Conservation (phyloP, 2,329 filamentous ascomycete genomes). For the Malbranchea cinnamomea region DNA sequence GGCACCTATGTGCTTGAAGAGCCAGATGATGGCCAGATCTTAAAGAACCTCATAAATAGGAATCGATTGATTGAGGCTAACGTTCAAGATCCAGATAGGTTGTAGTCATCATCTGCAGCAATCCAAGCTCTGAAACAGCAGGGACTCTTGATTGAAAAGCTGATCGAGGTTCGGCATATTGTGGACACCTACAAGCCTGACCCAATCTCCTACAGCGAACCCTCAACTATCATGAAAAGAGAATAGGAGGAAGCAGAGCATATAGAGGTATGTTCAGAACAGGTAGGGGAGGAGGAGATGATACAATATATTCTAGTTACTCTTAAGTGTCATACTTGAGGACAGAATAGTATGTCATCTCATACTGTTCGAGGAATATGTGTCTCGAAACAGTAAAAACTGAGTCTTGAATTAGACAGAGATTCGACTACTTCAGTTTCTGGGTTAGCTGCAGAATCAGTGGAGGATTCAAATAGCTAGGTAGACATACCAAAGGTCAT, state of each 20-base stretch:
- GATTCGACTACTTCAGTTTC: no score
- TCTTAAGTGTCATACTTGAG: no score
- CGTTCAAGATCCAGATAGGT: constrained; percentile 1
- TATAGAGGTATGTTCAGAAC: no score
- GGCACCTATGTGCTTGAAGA: constrained; percentile 3
- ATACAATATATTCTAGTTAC: no score
- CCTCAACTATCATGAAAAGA: background rate
- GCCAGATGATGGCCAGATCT: background rate
- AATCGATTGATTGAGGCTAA: constrained; percentile 2
- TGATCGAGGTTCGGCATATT: constrained; percentile 1
- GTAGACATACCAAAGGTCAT: no score
- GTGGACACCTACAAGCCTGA: background rate
- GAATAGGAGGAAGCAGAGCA: constrained; percentile 6
- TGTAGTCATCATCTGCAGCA: constrained; percentile 1
- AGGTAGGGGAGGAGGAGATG: no score
- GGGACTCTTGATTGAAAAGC: background rate
- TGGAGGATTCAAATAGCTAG: no score
- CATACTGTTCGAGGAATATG: no score
- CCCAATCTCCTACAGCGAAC: constrained; percentile 1
- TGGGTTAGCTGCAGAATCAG: no score
- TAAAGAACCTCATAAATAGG: constrained; percentile 5
- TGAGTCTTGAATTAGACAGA: no score
- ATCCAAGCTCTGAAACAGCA: background rate
- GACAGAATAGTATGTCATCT: no score
- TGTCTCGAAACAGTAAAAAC: no score